Evolutionary conservation across 1,139 yeast species (phyloP).

Genomic region (Lodderomyces margitis): DNA sequence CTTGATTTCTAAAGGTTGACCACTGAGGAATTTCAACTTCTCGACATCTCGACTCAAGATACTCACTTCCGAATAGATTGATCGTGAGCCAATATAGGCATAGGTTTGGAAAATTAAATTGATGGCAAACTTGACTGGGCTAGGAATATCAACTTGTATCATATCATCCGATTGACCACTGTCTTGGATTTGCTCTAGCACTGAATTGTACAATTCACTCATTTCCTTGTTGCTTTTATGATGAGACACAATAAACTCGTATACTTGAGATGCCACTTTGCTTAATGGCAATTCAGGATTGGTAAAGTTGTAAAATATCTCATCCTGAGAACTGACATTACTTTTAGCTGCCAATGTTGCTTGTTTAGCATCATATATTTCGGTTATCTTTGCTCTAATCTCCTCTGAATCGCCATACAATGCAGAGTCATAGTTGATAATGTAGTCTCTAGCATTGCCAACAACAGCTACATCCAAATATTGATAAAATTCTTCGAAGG

Average conservation of each 20-base stretch:
- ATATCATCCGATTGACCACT: background rate
- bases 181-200: slow-evolving; percentile 10
- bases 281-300: slow-evolving; percentile 38
- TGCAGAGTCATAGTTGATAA: slow-evolving; percentile 36
- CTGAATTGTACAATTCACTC: slow-evolving; percentile 31
- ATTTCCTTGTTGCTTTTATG: slow-evolving; percentile 43
- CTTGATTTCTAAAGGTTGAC: slow-evolving; percentile 21
- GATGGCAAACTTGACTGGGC: slow-evolving; percentile 42
- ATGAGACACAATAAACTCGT: slow-evolving; percentile 43
- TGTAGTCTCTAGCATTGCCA: slow-evolving; percentile 24
- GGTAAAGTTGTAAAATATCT: slow-evolving; percentile 37
- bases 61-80: slow-evolving; percentile 80
- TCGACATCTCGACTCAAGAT: slow-evolving; percentile 58
- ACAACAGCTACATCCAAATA: slow-evolving; percentile 52
- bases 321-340: slow-evolving; percentile 39
- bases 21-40: slow-evolving; percentile 47
- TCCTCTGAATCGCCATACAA: slow-evolving; percentile 33
- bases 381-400: slow-evolving; percentile 26
- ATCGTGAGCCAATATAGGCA: slow-evolving; percentile 83
- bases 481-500: slow-evolving; percentile 57
- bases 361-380: slow-evolving; percentile 31
- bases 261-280: slow-evolving; percentile 37
- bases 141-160: background rate
- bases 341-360: slow-evolving; percentile 26
- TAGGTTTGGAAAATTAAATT: slow-evolving; percentile 68